Base-by-base conservation (phyloP, 495 filamentous ascomycete genomes). In the Penicillium pancosmium region DNA sequence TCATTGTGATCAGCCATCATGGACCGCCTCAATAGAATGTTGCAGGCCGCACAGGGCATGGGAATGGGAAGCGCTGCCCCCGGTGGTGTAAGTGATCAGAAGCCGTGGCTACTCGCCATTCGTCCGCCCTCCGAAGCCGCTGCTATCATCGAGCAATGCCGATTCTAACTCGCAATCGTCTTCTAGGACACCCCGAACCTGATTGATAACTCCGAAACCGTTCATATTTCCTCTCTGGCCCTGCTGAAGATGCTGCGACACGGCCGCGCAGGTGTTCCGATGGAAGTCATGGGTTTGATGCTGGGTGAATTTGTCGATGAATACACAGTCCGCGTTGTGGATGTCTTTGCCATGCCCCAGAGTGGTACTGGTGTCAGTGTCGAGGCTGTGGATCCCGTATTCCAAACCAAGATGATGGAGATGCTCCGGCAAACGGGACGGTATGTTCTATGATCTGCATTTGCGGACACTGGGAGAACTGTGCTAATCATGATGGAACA, bases 281-380 rank as follows among this genome's bases (percentile, higher is more conserved):
- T 98, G 94, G 94, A 98, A 84, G 94, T 98, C 69, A 98, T 98
- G 94, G 94, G 94, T 46, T 78, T 98, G 68, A 98, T 98, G 94
- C 80, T 98, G 60, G 94, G 94, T 68, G 95, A 97, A 68, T 98
- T 98, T 68, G 93, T 98, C 56, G 94, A 98, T 74, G 94, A 98
- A 79, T 98, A 97, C 71, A 98, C 94, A 61, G 94, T 98, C 50
- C 87, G 93, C 50, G 94, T 98, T 18, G 91, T 96, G 36, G 94
- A 98, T 78, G 94, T 98, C 7, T 98, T 98, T 74, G 94, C 94
- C 47, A 98, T 98, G 94, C 94, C 94, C n/a, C 94, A 98, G 73
- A 96, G 92, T 61, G 94, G 94, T 73, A 98, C 94, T 10, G 94
- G 94, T 67, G 94, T 98, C 66, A 96, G 92, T 77, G 94, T 98